phyloP scores from a whole-genome alignment of 345 rosid genomes.

The Eucalyptus grandis region DNA sequence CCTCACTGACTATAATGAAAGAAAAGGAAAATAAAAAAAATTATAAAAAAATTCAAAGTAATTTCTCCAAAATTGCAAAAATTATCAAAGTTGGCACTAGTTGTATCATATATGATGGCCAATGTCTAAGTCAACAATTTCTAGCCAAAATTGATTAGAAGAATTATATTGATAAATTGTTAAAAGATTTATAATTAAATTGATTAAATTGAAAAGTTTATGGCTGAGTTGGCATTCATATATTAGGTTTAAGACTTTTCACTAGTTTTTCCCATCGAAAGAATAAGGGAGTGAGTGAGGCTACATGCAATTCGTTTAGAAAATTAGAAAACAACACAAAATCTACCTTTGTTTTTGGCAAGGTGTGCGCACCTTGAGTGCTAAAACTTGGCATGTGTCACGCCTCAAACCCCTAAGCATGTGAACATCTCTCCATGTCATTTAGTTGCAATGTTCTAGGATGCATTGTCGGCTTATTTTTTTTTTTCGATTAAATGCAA shows the following conservation, averaged over 20 bases:
- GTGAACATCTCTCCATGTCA: no score
- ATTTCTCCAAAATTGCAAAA: background rate
- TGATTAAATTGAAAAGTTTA: background rate
- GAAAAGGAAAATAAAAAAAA: background rate
- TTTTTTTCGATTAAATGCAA: no score
- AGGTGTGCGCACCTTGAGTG: no score
- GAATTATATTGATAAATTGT: background rate
- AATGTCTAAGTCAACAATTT: background rate
- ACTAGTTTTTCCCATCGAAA: background rate
- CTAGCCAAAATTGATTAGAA: background rate
- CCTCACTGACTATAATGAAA: background rate
- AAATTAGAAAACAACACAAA: background rate
- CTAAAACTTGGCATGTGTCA: no score
- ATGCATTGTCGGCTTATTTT: no score
- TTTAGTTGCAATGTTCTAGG: no score
- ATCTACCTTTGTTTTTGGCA: background rate
- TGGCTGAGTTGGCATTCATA: background rate
- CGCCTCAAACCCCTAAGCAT: no score
- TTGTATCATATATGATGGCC: accelerated
- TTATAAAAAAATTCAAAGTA: background rate
- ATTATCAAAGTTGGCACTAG: accelerated
- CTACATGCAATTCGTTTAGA: background rate
- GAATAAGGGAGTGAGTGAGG: background rate
- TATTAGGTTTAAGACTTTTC: background rate
- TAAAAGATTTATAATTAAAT: background rate